These are phyloP conservation scores for Tieghemostelium lacteum DNA, from an alignment of 78 protist genomes.

Conservation along the genomic window DNA sequence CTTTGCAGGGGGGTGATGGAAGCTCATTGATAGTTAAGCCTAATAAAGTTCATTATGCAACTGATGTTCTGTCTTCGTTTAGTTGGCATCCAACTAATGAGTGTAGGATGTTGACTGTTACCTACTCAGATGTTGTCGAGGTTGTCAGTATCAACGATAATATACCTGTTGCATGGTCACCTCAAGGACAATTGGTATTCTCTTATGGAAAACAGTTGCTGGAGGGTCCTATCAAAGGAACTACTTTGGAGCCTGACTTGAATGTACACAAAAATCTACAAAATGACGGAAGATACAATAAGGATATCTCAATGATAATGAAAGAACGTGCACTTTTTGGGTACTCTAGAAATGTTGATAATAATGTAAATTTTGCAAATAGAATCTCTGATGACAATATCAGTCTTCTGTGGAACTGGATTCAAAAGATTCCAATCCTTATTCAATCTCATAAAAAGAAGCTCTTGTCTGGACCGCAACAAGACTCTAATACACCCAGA, in stretches of 20 bases:
- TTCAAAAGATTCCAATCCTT: constrained; percentile 8
- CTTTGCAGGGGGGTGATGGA: neutral
- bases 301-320: constrained; percentile 69
- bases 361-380: constrained; percentile 32
- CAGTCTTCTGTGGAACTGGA: constrained; percentile 40
- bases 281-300: constrained; percentile 70
- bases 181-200: constrained; percentile 55
- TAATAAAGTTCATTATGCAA: neutral
- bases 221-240: constrained; percentile 55
- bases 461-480: no score
- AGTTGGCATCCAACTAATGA: constrained; percentile 83
- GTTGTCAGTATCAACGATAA: constrained; percentile 68
- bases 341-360: constrained; percentile 40
- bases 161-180: constrained; percentile 80
- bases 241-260: constrained; percentile 44
- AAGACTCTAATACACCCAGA: no score
- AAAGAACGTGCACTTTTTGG: constrained; percentile 72
- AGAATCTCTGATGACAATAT: constrained; percentile 33
- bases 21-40: neutral
- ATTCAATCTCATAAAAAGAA: constrained; percentile 36
- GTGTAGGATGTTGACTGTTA: constrained; percentile 69
- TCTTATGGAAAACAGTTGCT: constrained; percentile 59
- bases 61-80: constrained; percentile 61
- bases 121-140: constrained; percentile 68
- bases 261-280: constrained; percentile 7